phyloP scores from a whole-genome alignment of 2,329 filamentous ascomycete species.

The Sclerotinia spermophila region DNA sequence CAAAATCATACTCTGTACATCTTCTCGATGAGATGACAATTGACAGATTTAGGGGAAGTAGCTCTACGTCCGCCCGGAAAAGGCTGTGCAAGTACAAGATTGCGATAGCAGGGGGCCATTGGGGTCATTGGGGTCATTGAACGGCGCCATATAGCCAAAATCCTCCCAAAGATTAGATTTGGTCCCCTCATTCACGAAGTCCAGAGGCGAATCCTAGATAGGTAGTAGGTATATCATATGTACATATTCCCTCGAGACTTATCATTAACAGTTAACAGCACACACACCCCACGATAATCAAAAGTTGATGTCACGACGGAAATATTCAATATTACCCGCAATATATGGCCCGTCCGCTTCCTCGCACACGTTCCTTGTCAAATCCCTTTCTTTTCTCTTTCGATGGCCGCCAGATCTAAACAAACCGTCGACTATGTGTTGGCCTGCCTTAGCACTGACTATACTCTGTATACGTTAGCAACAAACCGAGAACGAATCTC shows the following conservation, averaged over 20 bases:
- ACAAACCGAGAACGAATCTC: background rate
- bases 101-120: constrained; percentile 15
- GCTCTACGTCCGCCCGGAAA: constrained; percentile 1
- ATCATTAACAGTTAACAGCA: too few species aligned
- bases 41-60: background rate
- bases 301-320: background rate
- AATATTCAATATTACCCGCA: background rate
- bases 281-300: background rate
- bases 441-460: background rate
- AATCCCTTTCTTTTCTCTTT: background rate
- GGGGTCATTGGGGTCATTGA: too few species aligned
- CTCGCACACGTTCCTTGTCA: constrained; percentile 1
- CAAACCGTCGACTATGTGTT: background rate
- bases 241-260: background rate
- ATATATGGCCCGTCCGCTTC: background rate
- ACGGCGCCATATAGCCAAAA: background rate
- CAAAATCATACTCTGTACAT: constrained; percentile 2
- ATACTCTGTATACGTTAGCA: background rate
- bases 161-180: background rate
- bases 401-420: background rate
- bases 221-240: background rate
- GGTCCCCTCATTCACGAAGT: background rate
- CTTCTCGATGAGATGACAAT: constrained; percentile 1
- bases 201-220: background rate
- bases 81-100: constrained; percentile 18